These are phyloP conservation scores for Ceratonia siliqua DNA, from an alignment of 306 rosid species.

Conservation along the genomic window DNA sequence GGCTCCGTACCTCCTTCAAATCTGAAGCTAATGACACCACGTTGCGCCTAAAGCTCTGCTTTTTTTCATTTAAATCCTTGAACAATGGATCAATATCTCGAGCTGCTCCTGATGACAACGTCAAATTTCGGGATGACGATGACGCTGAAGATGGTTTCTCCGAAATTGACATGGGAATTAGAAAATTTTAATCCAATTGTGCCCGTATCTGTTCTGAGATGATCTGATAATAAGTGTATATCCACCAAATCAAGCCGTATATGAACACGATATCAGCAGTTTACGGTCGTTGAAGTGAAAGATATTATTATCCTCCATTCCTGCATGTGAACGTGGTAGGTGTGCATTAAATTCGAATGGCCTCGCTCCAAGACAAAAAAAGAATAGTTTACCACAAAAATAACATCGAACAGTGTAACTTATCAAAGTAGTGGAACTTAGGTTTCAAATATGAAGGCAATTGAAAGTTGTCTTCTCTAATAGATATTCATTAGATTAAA, in stretches of 20 bases:
- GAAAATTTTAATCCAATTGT: neutral
- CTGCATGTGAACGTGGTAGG: slow-evolving; percentile 51
- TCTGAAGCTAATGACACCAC: slow-evolving; percentile 88
- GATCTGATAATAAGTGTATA: neutral
- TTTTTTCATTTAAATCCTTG: slow-evolving; percentile 81
- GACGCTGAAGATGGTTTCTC: slow-evolving; percentile 54
- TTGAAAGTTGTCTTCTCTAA: neutral
- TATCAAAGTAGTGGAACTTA: slow-evolving; percentile 31
- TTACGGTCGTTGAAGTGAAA: slow-evolving; percentile 36
- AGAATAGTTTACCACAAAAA: neutral
- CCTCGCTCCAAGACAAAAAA: slow-evolving; percentile 2
- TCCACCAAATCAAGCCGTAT: slow-evolving; percentile 36
- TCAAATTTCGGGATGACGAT: slow-evolving; percentile 19
- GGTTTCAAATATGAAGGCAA: slow-evolving; percentile 28
- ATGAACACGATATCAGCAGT: slow-evolving; percentile 30
- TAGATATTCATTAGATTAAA: neutral
- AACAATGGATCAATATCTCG: slow-evolving; percentile 77
- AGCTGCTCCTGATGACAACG: slow-evolving; percentile 26
- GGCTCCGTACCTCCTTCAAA: slow-evolving; percentile 80
- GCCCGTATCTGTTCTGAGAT: slow-evolving; percentile 7
- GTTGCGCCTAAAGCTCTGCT: slow-evolving; percentile 84
- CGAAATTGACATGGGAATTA: slow-evolving; percentile 55
- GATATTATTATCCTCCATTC: slow-evolving; percentile 37
- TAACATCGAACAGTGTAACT: neutral
- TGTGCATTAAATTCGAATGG: slow-evolving; percentile 51